These are phyloP conservation scores for Coelastrella sp. DNA, from an alignment of 139 green algal species.

Conservation along the genomic window DNA sequence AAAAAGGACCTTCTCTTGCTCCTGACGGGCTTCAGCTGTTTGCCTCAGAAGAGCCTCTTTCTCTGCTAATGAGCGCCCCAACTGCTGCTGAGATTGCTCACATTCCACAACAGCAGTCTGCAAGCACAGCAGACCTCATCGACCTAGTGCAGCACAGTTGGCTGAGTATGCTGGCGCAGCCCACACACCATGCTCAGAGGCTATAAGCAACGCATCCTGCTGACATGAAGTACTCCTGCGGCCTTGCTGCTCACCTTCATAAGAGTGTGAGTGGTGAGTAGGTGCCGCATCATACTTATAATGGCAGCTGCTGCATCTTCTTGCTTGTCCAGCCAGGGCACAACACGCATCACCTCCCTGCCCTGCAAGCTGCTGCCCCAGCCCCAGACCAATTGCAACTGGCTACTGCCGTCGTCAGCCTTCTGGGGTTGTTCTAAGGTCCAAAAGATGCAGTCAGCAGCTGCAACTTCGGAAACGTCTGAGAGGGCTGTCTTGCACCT, in stretches of 20 bases:
- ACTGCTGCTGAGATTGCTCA: neutral
- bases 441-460: neutral
- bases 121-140: neutral
- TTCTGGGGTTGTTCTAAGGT: neutral
- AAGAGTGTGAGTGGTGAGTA: neutral
- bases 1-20: constrained; percentile 2
- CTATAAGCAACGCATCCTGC: no score
- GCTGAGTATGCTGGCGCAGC: no score
- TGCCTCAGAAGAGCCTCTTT: neutral
- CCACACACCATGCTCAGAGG: no score
- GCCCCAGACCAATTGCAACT: neutral
- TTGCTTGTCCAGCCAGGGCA: neutral
- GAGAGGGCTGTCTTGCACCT: neutral
- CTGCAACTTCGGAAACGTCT: neutral
- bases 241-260: constrained; percentile 14
- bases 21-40: neutral
- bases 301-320: neutral
- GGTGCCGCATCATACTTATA: neutral
- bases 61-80: neutral
- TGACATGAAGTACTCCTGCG: neutral
- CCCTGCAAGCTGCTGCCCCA: neutral
- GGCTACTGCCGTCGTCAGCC: neutral
- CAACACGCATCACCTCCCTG: constrained; percentile 6
- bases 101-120: constrained; percentile 21
- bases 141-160: neutral